Conservation (phyloP, 768 basidiomycete genomes). For the Harrya chromipes region DNA sequence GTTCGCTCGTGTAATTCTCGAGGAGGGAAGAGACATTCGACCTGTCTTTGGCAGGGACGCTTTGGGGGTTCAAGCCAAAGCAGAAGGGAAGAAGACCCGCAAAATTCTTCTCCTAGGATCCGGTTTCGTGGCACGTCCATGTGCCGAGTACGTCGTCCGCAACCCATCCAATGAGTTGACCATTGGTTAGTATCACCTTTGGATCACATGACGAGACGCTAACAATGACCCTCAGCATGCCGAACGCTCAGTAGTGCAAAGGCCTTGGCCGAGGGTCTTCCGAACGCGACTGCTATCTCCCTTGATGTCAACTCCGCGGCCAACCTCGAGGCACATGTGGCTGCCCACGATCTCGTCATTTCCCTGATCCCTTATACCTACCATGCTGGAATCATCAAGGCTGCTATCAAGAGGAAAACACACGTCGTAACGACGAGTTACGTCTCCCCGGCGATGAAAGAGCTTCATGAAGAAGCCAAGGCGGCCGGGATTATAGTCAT, state of each 20-base stretch:
- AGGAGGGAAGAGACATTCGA: constrained; percentile 65
- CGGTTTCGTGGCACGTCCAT: constrained; percentile 95
- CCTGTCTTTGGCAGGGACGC: constrained; percentile 75
- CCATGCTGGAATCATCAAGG: constrained; percentile 87
- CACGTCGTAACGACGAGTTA: constrained; percentile 97
- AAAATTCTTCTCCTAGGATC: constrained; percentile 88
- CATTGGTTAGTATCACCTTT: constrained; percentile 54
- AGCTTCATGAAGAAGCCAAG: constrained; percentile 75
- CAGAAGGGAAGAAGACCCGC: constrained; percentile 49
- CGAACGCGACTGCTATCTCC: constrained; percentile 67
- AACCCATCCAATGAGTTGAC: constrained; percentile 80
- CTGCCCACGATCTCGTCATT: constrained; percentile 88
- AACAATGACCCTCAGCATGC: constrained; percentile 54
- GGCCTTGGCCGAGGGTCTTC: constrained; percentile 63
- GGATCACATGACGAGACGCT: background rate
- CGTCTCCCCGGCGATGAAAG: constrained; percentile 87
- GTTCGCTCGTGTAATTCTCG: constrained; percentile 73
- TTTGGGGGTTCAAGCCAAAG: constrained; percentile 38
- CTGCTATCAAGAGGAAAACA: constrained; percentile 78
- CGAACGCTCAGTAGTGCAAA: constrained; percentile 79
- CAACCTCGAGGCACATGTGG: constrained; percentile 77
- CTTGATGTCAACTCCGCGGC: constrained; percentile 74
- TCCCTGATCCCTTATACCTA: constrained; percentile 94
- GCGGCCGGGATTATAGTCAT: constrained; percentile 90
- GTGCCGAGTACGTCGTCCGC: constrained; percentile 89